Conservation (phyloP, 495 filamentous ascomycete species). For the Penicillium herquei region DNA sequence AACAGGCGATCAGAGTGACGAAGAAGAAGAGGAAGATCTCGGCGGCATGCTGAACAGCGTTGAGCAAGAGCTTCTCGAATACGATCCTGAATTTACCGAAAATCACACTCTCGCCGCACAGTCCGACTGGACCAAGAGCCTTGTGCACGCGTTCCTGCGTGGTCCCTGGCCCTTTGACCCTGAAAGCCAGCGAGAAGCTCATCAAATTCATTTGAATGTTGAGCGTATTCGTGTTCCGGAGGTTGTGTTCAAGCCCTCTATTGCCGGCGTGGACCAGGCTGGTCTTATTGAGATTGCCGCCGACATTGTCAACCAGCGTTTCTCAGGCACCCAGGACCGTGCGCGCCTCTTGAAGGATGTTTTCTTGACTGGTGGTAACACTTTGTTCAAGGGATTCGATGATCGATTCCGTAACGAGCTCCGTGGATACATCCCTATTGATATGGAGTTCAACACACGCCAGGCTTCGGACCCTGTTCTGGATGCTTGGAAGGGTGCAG, state of each 20-base stretch:
- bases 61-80: conserved; percentile 79
- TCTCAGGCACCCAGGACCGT: conserved; percentile 56
- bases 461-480: conserved; percentile 70
- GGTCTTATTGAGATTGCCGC: conserved; percentile 87
- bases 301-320: conserved; percentile 77
- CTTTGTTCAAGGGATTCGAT: conserved; percentile 81
- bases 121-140: conserved; percentile 86
- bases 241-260: conserved; percentile 91
- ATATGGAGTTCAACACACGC: conserved; percentile 61
- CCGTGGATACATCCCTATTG: conserved; percentile 66
- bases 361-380: conserved; percentile 93
- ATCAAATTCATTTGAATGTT: conserved; percentile 93
- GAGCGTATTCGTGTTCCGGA: conserved; percentile 96
- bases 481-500: conserved; percentile 92
- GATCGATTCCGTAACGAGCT: conserved; percentile 74
- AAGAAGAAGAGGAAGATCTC: conserved; percentile 85
- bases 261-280: conserved; percentile 93
- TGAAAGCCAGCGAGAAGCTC: conserved; percentile 72
- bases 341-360: conserved; percentile 74
- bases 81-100: conserved; percentile 86
- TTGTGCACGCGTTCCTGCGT: conserved; percentile 84
- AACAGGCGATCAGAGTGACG: conserved; percentile 70
- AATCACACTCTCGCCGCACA: conserved; percentile 89
- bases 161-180: conserved; percentile 85
- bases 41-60: conserved; percentile 65